Conservation (phyloP, 805 yeast species). For the Sugiyamaella qingdaonensis region DNA sequence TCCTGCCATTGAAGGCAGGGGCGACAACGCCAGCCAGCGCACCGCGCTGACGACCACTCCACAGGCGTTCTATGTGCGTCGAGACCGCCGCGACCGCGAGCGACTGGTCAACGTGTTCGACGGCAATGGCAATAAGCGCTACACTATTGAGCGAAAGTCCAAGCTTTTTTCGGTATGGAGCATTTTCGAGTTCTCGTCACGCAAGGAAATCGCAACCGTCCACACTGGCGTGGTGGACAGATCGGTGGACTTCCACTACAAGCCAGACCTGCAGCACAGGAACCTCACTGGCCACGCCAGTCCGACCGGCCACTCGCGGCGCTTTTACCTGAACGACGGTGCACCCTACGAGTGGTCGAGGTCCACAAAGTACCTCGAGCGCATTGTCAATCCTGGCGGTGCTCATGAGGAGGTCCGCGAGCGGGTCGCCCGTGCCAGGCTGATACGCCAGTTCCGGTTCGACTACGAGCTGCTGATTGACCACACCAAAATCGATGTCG, state of each 20-base stretch:
- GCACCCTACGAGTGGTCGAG: conserved; percentile 53
- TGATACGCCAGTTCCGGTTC: conserved; percentile 54
- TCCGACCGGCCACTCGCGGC: conserved; percentile 39
- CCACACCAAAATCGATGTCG: conserved; percentile 43
- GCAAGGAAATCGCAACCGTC: conserved; percentile 48
- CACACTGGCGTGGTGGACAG: conserved; percentile 46
- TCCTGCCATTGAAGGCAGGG: conserved; percentile 1
- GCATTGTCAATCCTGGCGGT: conserved; percentile 51
- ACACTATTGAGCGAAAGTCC: conserved; percentile 49
- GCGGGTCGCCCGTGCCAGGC: conserved; percentile 51
- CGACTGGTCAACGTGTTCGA: conserved; percentile 49
- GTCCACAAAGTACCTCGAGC: conserved; percentile 48
- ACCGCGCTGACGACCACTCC: conserved; percentile 23
- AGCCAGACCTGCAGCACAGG: conserved; percentile 44
- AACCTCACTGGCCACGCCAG: conserved; percentile 39
- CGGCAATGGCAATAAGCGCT: conserved; percentile 41
- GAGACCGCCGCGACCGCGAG: conserved; percentile 45
- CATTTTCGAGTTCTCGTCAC: conserved; percentile 41
- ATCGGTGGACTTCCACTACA: conserved; percentile 47
- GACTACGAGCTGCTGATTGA: conserved; percentile 58
- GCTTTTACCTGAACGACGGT: conserved; percentile 51
- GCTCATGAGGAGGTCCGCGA: conserved; percentile 51
- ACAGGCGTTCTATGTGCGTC: conserved; percentile 44
- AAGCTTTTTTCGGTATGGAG: conserved; percentile 50
- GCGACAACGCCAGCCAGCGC: conserved; percentile 4